Base-by-base conservation (phyloP, 805 yeast genomes). In the Candida vaughaniae region DNA sequence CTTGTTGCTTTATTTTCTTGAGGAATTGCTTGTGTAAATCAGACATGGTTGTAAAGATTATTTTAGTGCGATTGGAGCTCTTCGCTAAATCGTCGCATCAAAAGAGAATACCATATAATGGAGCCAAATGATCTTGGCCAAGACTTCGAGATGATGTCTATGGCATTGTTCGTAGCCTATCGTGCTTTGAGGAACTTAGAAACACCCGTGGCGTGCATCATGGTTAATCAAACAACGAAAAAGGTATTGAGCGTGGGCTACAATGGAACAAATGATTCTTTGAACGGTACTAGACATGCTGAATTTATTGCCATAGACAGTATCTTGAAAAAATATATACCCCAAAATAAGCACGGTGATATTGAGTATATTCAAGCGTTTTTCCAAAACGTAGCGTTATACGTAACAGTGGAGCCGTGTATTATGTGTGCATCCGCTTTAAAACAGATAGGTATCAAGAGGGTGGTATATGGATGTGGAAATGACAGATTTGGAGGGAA, bases 351-450 rank as follows among this genome's bases (percentile, higher is more conserved):
- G 43, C 38, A 47, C 33, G 43, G 45, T 12, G 38, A 34, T 10
- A 25, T 41, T n/a, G 41, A 31, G 23, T 39, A 48, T 12, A 47
- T 68, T 9, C 45, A 51, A 16, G 44, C 54, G 1, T 56, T 76
- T 7, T 77, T 87, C 49, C 51, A 59, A 25, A 75, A 80, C 17
- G 69, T 85, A 3, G 80, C 78, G 20, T 68, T 93, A 6, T 91
- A 89, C 58, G 99, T 93, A 17, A 89, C 98, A 0, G 97, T 93
- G 0, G 99, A 93, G 60, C 99, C 99, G 0, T 93, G 99, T 56
- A 84, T 93, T 6, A 93, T 93, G 99, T 93, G 99, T 65, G 98
- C 96, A 0, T 80, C 93, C 27, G 89, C 95, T 2, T 62, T 93
- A 27, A 73, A 90, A 41, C 99, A 93, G 49, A 57, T 90, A 31